Evolutionary conservation across 192 early-diverging fungal genomes (phyloP), one percentile per base, ranked within the genome.

Genomic region (Pecoramyces ruminantium): DNA sequence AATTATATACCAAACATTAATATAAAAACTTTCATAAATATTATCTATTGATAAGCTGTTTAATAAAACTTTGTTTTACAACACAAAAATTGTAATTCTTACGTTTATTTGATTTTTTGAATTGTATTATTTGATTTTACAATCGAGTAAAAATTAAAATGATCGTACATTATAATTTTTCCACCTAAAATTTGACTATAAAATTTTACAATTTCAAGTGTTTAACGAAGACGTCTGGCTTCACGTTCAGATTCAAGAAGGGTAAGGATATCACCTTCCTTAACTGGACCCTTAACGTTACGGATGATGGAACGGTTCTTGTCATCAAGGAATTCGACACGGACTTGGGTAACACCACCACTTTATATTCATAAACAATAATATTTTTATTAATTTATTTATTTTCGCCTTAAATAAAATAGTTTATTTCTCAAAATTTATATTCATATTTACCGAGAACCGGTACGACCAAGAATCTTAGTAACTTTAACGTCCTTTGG

Each of bases 281-380:
- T 94, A 83, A 99, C 97, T 84, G 97, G 97, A 81, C 97, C 97
- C 93, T 97, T 97, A 84, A 99, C 97, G 91, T 99, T 99, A 87
- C 97, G 96, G 90, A 99, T 97, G 90, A 99, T 97, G 87, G 94
- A 93, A 81, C 97, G 97, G 89, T 88, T 90, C 82, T 80, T 85
- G 86, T 99, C 96, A 88, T 98, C 96, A 88, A 98, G 92, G 89
- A 99, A 96, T 88, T 98, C 97, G 85, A 99, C 97, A 83, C 97
- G 94, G 87, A 99, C 97, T 80, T 91, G 97, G 85, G 97, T 99
- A 87, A 99, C 97, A 89, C 96, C 96, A 93, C 97, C 97, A 85
- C 89, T 89, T 79, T 29, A 58, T 77, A n/a, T n/a, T n/a, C n/a
- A n/a, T n/a, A n/a, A n/a, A n/a, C n/a, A n/a, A n/a, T n/a, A n/a